These are phyloP conservation scores for Fusarium multiceps DNA, from an alignment of 2,329 filamentous ascomycete species.

Conservation along the genomic window DNA sequence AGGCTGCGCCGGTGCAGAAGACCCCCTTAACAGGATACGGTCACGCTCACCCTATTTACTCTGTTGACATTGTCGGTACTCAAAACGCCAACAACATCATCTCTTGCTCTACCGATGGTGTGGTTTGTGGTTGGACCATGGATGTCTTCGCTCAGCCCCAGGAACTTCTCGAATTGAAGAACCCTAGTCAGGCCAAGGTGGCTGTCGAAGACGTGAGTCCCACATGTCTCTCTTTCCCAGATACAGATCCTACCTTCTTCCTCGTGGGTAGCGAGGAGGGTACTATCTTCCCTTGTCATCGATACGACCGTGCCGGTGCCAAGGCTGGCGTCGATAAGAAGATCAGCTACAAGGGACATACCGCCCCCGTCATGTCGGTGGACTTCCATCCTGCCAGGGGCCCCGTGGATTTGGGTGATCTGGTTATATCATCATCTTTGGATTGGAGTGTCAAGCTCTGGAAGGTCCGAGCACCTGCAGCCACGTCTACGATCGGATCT, in stretches of 20 bases:
- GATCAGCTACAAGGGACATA: slow-evolving; percentile 88
- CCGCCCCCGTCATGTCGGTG: slow-evolving; percentile 93
- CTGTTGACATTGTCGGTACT: slow-evolving; percentile 93
- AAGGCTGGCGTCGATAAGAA: slow-evolving; percentile 94
- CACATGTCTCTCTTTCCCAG: slow-evolving; percentile 93
- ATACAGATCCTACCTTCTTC: slow-evolving; percentile 97
- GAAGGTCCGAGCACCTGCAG: slow-evolving; percentile 87
- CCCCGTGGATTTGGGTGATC: slow-evolving; percentile 91
- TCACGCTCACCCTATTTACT: slow-evolving; percentile 96
- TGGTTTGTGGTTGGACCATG: slow-evolving; percentile 96
- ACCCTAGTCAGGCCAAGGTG: slow-evolving; percentile 82
- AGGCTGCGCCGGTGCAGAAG: slow-evolving; percentile 91
- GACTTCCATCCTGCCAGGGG: slow-evolving; percentile 95
- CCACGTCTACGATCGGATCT: slow-evolving; percentile 70
- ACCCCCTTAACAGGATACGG: slow-evolving; percentile 94
- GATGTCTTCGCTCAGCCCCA: slow-evolving; percentile 98
- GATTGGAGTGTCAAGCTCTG: slow-evolving; percentile 99
- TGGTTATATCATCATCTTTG: slow-evolving; percentile 90
- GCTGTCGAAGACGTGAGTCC: slow-evolving; percentile 91
- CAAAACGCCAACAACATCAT: slow-evolving; percentile 99
- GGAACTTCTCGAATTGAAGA: slow-evolving; percentile 88
- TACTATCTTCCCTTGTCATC: slow-evolving; percentile 93
- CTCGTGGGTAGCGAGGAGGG: slow-evolving; percentile 97
- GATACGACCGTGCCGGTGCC: slow-evolving; percentile 95
- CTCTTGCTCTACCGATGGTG: slow-evolving; percentile 94